Conservation (phyloP, 164 flowering plant genomes). For the Umbilicus rupestris region DNA sequence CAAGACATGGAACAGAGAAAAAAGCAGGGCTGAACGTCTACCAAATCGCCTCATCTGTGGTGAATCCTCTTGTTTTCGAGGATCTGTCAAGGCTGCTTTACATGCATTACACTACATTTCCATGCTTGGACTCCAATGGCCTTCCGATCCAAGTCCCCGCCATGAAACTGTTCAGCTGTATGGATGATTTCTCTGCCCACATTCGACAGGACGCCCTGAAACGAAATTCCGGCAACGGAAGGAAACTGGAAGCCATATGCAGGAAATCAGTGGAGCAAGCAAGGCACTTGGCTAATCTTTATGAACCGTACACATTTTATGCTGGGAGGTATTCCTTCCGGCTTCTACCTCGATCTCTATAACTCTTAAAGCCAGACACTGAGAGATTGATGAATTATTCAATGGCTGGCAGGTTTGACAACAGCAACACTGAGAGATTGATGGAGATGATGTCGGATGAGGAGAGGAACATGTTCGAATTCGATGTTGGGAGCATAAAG, state of each 20-base stretch:
- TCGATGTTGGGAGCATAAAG: constrained; percentile 70
- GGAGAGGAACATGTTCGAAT: constrained; percentile 55
- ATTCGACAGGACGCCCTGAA: constrained; percentile 45
- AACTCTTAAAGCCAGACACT: neutral
- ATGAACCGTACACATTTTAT: constrained; percentile 13
- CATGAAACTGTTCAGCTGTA: constrained; percentile 62
- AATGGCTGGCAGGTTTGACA: constrained; percentile 38
- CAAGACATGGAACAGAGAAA: constrained; percentile 54
- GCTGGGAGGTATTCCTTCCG: constrained; percentile 10
- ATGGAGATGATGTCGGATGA: constrained; percentile 71
- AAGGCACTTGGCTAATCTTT: constrained; percentile 51
- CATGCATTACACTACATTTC: constrained; percentile 57
- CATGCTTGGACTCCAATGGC: constrained; percentile 58
- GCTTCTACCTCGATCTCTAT: neutral
- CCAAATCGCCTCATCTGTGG: constrained; percentile 80
- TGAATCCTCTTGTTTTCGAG: constrained; percentile 63
- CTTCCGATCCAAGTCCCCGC: constrained; percentile 46
- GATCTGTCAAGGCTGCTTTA: constrained; percentile 43
- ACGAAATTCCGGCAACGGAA: constrained; percentile 18
- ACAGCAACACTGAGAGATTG: constrained; percentile 44
- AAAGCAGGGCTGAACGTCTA: constrained; percentile 55
- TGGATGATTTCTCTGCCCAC: constrained; percentile 69
- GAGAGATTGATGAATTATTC: neutral
- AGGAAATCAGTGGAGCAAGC: constrained; percentile 67
- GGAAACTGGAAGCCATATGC: constrained; percentile 38